A percentile compares a stretch with the other conserved stretches of the same genome.
These are phyloP conservation scores for Hemisphaericaspora nanyangensis DNA, from an alignment of 805 yeast genomes.

Conservation along the genomic window DNA sequence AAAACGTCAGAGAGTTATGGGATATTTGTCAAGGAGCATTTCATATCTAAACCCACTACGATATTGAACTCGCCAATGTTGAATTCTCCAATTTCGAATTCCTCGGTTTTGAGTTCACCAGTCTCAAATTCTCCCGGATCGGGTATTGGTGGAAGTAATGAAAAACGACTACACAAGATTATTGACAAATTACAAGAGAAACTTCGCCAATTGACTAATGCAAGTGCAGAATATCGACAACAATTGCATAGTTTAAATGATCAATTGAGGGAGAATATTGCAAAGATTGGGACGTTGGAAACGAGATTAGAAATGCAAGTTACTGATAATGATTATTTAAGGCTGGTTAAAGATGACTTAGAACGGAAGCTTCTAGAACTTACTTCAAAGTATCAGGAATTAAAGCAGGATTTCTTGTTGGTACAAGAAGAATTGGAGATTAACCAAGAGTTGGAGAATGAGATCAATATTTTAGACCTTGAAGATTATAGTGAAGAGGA, in stretches of 20 bases:
- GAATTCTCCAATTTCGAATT: not conserved
- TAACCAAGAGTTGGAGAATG: constrained; percentile 34
- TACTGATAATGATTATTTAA: constrained; percentile 45
- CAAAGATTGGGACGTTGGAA: constrained; percentile 13
- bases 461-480: constrained; percentile 17
- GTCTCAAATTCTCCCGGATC: not conserved
- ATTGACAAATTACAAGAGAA: constrained; percentile 45
- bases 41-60: not conserved
- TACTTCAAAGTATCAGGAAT: constrained; percentile 23
- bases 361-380: constrained; percentile 20
- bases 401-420: constrained; percentile 27
- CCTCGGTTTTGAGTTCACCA: not conserved
- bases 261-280: constrained; percentile 7
- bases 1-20: constrained; percentile 23
- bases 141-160: not conserved
- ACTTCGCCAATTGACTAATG: constrained; percentile 29
- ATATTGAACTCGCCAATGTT: not conserved
- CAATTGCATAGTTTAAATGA: constrained; percentile 14
- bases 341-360: constrained; percentile 29
- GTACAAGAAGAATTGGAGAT: constrained; percentile 35
- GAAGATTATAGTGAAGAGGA: constrained; percentile 14
- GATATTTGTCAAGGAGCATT: constrained; percentile 3
- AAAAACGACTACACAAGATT: not conserved
- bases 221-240: constrained; percentile 17
- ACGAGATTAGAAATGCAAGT: constrained; percentile 22